Conservation (phyloP, 2,329 filamentous ascomycete genomes). For the Aureobasidium sp. region DNA sequence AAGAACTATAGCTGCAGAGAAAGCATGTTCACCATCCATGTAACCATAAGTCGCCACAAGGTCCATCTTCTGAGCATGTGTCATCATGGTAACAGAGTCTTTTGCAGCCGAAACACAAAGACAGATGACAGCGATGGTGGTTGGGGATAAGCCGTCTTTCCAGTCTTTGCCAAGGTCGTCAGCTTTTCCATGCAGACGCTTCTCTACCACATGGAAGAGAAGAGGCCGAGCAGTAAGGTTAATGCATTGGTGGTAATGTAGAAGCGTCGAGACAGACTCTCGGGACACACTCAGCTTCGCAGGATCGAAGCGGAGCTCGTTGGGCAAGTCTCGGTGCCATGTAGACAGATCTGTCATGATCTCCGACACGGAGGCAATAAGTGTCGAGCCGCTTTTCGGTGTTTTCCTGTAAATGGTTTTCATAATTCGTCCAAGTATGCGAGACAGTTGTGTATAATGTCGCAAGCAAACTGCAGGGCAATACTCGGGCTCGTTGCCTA, state of each 20-base stretch:
- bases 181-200: slow-evolving; percentile 35
- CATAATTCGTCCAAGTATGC: slow-evolving; percentile 46
- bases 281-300: slow-evolving; percentile 33
- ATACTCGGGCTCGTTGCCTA: slow-evolving; percentile 34
- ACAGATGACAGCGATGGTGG: slow-evolving; percentile 47
- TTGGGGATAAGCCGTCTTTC: slow-evolving; percentile 42
- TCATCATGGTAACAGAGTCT: slow-evolving; percentile 45
- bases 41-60: slow-evolving; percentile 52
- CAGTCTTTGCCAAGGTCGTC: slow-evolving; percentile 32
- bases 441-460: slow-evolving; percentile 48
- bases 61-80: slow-evolving; percentile 42
- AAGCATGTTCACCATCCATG: slow-evolving; percentile 51
- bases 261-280: slow-evolving; percentile 46
- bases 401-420: slow-evolving; percentile 45
- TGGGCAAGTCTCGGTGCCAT: slow-evolving; percentile 46
- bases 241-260: slow-evolving; percentile 53
- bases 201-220: slow-evolving; percentile 48
- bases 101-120: slow-evolving; percentile 46
- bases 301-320: slow-evolving; percentile 30
- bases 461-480: slow-evolving; percentile 44
- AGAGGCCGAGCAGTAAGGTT: slow-evolving; percentile 52
- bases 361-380: slow-evolving; percentile 45
- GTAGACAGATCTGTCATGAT: slow-evolving; percentile 45
- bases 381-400: slow-evolving; percentile 40
- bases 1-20: slow-evolving; percentile 48